A percentile compares a stretch with the other conserved stretches of the same genome.
Evolutionary conservation across 768 basidiomycete species (phyloP).

Genomic region (Grammothele lineata): DNA sequence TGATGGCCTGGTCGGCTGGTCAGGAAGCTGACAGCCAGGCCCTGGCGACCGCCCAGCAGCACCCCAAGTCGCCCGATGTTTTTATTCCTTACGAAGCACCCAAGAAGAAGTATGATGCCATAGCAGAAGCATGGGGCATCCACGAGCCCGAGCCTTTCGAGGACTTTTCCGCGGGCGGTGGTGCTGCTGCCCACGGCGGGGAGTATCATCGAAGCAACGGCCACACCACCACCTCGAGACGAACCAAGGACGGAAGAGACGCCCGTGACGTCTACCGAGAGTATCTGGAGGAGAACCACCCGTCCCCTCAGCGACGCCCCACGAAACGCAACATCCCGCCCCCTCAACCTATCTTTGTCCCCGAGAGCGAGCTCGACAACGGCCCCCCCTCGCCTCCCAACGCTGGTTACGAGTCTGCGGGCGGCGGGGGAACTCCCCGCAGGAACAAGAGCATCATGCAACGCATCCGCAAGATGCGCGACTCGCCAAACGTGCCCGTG

Average conservation of each 20-base stretch:
- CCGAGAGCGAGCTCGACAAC: constrained; percentile 38
- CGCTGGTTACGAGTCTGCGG: constrained; percentile 40
- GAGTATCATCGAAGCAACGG: constrained; percentile 55
- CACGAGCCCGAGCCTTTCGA: constrained; percentile 90
- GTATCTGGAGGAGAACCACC: constrained; percentile 36
- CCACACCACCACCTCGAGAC: constrained; percentile 27
- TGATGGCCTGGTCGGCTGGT: constrained; percentile 65
- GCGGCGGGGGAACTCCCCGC: constrained; percentile 46
- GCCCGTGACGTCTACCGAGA: constrained; percentile 42
- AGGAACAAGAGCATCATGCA: constrained; percentile 84
- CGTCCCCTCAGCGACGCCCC: constrained; percentile 24
- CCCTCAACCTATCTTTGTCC: constrained; percentile 78
- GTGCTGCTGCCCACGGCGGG: constrained; percentile 26
- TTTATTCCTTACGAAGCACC: constrained; percentile 51
- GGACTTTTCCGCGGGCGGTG: constrained; percentile 83
- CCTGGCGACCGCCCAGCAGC: constrained; percentile 25
- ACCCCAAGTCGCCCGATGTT: constrained; percentile 23
- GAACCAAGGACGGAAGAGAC: constrained; percentile 49
- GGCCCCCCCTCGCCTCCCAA: constrained; percentile 35
- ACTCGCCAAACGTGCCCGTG: constrained; percentile 80
- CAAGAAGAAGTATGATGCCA: constrained; percentile 85
- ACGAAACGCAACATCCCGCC: constrained; percentile 65
- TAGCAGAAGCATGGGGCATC: constrained; percentile 91
- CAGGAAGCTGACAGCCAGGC: constrained; percentile 38
- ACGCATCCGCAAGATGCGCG: constrained; percentile 85